Conservation (phyloP, 345 rosid species). For the Barbarea vulgaris region DNA sequence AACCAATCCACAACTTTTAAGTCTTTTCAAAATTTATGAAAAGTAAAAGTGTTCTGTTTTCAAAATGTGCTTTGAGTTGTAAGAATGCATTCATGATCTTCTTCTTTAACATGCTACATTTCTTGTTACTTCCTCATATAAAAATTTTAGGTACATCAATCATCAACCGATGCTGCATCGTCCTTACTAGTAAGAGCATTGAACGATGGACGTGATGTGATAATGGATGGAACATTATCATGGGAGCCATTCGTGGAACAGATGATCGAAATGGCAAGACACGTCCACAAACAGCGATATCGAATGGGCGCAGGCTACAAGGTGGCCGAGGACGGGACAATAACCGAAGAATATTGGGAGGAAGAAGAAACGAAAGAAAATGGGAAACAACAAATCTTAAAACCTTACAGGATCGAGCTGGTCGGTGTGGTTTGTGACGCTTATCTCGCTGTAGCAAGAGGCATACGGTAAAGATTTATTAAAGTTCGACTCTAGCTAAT, state of each 20-base stretch:
- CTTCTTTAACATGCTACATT: background rate
- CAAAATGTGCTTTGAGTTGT: background rate
- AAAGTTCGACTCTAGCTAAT: background rate
- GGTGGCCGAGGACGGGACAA: conserved; percentile 59
- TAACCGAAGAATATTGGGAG: conserved; percentile 81
- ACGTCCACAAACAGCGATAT: conserved; percentile 71
- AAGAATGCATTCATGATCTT: background rate
- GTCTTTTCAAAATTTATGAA: no score
- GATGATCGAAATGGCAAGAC: conserved; percentile 77
- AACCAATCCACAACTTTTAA: no score
- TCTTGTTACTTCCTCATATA: background rate
- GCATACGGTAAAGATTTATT: conserved; percentile 60
- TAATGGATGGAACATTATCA: conserved; percentile 91
- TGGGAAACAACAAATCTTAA: conserved; percentile 39
- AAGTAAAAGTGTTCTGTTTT: no score
- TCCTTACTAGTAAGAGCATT: conserved; percentile 87
- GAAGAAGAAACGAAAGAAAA: conserved; percentile 44
- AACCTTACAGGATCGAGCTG: conserved; percentile 78
- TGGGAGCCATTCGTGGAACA: conserved; percentile 95
- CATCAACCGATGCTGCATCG: conserved; percentile 87
- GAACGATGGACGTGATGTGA: conserved; percentile 95
- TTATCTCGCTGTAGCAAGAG: conserved; percentile 83
- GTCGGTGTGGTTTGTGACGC: conserved; percentile 94
- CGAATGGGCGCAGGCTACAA: conserved; percentile 87
- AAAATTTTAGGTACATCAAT: conserved; percentile 71